Evolutionary conservation across 2,329 filamentous ascomycete species (phyloP).

Genomic region (Orbilia blumenaviensis): DNA sequence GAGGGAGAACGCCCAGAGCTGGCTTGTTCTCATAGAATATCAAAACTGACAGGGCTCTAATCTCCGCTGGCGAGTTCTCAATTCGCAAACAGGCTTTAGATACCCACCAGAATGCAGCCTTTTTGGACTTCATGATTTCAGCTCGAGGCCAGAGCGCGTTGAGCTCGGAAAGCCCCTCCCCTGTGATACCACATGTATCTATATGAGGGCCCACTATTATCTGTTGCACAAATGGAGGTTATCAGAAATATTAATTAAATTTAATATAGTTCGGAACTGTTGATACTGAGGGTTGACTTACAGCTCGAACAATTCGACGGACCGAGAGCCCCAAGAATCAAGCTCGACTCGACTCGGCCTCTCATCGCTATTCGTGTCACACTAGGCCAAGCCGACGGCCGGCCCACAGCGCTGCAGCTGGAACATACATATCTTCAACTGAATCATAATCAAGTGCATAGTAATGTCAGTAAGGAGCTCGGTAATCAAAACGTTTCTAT

Average conservation of each 20-base stretch:
- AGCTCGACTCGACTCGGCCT: background rate
- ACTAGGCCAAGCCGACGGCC: conserved; percentile 3
- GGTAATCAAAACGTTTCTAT: conserved; percentile 3
- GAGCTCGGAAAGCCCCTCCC: background rate
- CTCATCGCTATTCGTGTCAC: conserved; percentile 2
- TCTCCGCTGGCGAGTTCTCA: conserved; percentile 2
- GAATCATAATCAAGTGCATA: background rate
- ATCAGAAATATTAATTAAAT: background rate
- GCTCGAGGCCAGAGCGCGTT: background rate
- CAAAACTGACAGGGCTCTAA: background rate
- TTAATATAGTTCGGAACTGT: background rate
- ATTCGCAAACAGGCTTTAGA: background rate
- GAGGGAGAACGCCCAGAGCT: background rate
- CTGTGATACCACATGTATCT: background rate
- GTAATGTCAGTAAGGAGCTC: conserved; percentile 20
- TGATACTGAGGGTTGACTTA: background rate
- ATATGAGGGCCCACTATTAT: background rate
- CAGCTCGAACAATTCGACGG: background rate
- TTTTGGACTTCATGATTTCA: background rate
- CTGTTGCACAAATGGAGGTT: background rate
- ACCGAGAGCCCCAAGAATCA: conserved; percentile 3
- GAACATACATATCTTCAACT: background rate
- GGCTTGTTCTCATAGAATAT: background rate
- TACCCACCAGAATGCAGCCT: background rate
- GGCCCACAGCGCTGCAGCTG: background rate